phyloP scores from a whole-genome alignment of 306 rosid genomes.

The Crataegus laevigata region DNA sequence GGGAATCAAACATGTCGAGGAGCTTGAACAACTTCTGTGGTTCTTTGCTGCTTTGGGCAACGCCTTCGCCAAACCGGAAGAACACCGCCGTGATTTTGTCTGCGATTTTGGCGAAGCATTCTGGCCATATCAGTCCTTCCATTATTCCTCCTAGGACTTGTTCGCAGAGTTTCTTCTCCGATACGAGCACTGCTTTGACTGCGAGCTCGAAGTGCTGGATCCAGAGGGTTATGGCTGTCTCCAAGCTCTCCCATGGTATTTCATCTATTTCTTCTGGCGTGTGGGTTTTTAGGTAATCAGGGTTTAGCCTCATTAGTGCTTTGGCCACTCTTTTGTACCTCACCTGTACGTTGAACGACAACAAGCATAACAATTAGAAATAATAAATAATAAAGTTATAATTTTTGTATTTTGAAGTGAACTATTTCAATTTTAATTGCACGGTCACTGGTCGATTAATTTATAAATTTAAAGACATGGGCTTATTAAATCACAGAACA shows the following conservation, averaged over 20 bases:
- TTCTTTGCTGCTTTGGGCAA: constrained; percentile 71
- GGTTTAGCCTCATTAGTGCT: constrained; percentile 77
- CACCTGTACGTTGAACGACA: constrained; percentile 38
- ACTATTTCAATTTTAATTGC: no score
- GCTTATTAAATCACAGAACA: no score
- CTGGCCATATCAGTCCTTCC: constrained; percentile 69
- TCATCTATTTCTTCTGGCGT: constrained; percentile 70
- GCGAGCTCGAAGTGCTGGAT: constrained; percentile 68
- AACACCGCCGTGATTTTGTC: constrained; percentile 92
- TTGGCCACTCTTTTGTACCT: constrained; percentile 84
- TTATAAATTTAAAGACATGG: no score
- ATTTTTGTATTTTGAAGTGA: no score
- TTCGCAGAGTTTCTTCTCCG: constrained; percentile 66
- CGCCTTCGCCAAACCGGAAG: constrained; percentile 83
- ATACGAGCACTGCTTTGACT: constrained; percentile 44
- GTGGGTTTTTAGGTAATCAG: constrained; percentile 64
- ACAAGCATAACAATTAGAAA: background rate
- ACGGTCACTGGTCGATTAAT: no score
- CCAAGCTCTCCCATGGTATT: constrained; percentile 84
- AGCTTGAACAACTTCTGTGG: constrained; percentile 82
- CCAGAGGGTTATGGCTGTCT: constrained; percentile 71
- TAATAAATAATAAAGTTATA: background rate
- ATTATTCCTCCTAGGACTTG: constrained; percentile 49
- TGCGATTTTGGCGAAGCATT: constrained; percentile 74
- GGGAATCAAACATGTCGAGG: constrained; percentile 68